Conservation (phyloP, 768 basidiomycete species). For the Leccinum variicolor region DNA sequence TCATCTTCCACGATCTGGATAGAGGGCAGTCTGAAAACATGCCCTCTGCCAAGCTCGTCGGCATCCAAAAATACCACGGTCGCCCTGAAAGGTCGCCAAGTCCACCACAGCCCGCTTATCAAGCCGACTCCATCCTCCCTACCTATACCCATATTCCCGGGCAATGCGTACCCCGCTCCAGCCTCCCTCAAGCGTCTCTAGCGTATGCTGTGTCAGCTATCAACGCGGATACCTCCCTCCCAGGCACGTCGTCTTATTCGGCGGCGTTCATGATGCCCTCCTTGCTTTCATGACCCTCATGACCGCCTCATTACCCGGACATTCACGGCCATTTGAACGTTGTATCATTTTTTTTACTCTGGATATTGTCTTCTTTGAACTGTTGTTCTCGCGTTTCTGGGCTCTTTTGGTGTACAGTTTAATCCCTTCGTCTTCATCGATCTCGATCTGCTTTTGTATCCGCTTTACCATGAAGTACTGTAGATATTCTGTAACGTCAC, state of each 20-base stretch:
- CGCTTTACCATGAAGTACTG: constrained; percentile 24
- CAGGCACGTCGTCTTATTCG: constrained; percentile 25
- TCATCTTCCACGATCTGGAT: constrained; percentile 66
- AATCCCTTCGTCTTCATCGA: constrained; percentile 19
- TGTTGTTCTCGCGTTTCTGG: constrained; percentile 13
- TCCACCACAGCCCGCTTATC: constrained; percentile 26
- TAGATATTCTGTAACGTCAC: constrained; percentile 32
- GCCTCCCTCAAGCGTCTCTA: constrained; percentile 37
- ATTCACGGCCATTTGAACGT: constrained; percentile 21
- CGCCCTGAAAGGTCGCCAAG: constrained; percentile 28
- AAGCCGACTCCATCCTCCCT: constrained; percentile 29
- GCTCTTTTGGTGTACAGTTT: constrained; percentile 10
- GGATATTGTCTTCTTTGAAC: constrained; percentile 31
- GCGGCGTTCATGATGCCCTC: constrained; percentile 32
- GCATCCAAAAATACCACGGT: constrained; percentile 42
- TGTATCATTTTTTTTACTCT: constrained; percentile 18
- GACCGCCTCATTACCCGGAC: constrained; percentile 20
- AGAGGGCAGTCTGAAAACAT: constrained; percentile 46
- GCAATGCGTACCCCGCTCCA: constrained; percentile 36
- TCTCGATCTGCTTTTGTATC: constrained; percentile 21
- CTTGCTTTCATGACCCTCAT: constrained; percentile 31
- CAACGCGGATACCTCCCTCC: constrained; percentile 21
- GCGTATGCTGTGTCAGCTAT: constrained; percentile 43
- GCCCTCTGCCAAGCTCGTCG: constrained; percentile 61
- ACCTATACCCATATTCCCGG: constrained; percentile 30